Base-by-base conservation (phyloP, 2,329 filamentous ascomycete species). In the Arthroderma sp. region DNA sequence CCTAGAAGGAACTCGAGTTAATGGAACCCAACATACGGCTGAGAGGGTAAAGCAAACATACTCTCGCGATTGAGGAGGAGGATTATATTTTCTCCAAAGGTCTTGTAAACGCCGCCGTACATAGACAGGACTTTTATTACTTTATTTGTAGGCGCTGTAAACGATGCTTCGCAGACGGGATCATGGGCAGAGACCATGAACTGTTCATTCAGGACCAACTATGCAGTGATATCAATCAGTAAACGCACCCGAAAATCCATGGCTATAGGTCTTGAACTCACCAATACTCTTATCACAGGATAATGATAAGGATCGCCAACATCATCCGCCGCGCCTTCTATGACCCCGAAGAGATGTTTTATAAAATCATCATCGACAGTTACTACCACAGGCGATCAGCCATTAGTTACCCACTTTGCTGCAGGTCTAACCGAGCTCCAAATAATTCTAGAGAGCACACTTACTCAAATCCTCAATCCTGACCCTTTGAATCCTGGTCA, bases 41-140 rank as follows among this genome's bases (percentile, higher is more conserved):
- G 57, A 53, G 30, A 28, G 15, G 15, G 15, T 22, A 22, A 3
- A 22, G 28, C 36, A 30, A 10, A 48, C 53, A 33, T 59, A 72
- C 71, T 86, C 69, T 96, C 91, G 55, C 91, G 81, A 60, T 98
- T 98, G 34, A 98, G 73, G 1, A 98, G 75, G 4, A 98, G 71
- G 51, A 98, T 98, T 49, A 98, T 83, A 54, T 96, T 98, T 67
- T 95, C 89, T 43, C 91, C 91, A 68, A 98, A 98, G 0, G 89
- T 95, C 58, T 89, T 88, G 61, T 87, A 96, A 1, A 72, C 72
- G 40, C 79, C 76, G 3, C 89, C 89, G 56, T 91, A 75, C 27
- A 84, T 72, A 43, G 86, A 89, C 37, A 98, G 73, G 34, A 88
- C 74, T 61, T 96, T 96, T 63, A 98, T 82, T 41, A 98, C 86